A percentile compares a stretch with the other conserved stretches of the same genome.
These are phyloP conservation scores for Alternaria novae-zelandiae DNA, from an alignment of 2,329 filamentous ascomycete species.

Conservation along the genomic window DNA sequence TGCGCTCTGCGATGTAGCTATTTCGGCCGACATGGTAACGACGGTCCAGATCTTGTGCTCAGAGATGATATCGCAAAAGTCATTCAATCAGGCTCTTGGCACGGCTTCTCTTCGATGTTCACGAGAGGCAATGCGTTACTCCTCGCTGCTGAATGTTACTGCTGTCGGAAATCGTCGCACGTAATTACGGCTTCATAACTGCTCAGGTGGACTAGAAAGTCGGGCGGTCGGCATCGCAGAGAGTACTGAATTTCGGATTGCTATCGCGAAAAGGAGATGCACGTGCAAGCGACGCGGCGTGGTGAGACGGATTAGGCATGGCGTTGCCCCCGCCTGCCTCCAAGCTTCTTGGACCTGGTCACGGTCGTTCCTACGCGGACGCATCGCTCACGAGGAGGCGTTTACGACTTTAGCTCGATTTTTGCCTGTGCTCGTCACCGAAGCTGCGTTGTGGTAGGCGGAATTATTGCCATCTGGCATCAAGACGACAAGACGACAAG, in stretches of 20 bases:
- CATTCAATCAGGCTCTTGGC: not conserved
- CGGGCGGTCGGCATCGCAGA: not conserved
- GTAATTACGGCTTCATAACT: not conserved
- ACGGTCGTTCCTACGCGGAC: not conserved
- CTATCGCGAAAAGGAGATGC: not conserved
- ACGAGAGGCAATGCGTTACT: not conserved
- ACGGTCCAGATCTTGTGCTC: not conserved
- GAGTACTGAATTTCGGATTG: not conserved
- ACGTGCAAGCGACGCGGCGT: not conserved
- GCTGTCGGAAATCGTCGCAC: not conserved
- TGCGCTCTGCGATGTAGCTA: not conserved
- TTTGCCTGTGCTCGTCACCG: not conserved
- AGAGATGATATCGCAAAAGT: not conserved
- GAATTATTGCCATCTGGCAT: not conserved
- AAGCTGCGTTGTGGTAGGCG: not conserved
- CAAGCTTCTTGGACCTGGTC: not conserved
- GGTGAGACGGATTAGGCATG: not conserved
- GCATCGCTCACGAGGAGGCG: not conserved
- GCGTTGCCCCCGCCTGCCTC: not conserved
- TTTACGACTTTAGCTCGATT: not conserved
- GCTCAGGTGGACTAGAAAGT: not conserved
- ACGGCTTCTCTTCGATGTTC: not conserved
- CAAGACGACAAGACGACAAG: not conserved
- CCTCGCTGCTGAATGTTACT: not conserved
- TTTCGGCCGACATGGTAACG: not conserved